Conservation (phyloP, 345 rosid genomes). For the Erodium maritimum region DNA sequence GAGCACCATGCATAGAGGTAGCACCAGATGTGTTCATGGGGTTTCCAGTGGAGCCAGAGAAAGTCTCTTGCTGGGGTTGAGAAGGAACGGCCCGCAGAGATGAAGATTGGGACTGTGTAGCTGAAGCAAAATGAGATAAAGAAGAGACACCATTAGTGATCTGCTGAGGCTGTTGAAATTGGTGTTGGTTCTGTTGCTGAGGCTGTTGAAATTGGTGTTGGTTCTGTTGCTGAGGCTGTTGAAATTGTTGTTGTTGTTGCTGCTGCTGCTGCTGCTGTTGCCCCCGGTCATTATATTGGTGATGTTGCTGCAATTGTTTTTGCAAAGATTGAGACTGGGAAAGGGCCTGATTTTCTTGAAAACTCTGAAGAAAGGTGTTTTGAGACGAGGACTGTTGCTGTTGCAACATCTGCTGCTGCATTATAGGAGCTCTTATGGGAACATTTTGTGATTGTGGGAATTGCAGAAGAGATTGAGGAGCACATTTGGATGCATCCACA, state of each 20-base stretch:
- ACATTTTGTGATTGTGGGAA: conserved; percentile 22
- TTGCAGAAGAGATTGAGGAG: conserved; percentile 24
- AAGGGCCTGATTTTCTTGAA: conserved; percentile 22
- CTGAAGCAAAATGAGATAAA: conserved; percentile 19
- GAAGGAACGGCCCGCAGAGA: conserved; percentile 17
- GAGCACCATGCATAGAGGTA: conserved; percentile 19
- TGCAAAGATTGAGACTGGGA: conserved; percentile 29
- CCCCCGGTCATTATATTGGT: conserved; percentile 18
- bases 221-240: conserved; percentile 1
- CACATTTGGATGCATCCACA: conserved; percentile 25
- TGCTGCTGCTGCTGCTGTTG: conserved; percentile 8
- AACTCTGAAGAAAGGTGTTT: conserved; percentile 14
- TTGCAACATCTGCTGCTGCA: conserved; percentile 26
- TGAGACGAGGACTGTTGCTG: conserved; percentile 24
- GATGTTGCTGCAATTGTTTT: conserved; percentile 22
- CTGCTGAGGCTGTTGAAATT: conserved; percentile 10
- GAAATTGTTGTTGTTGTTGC: conserved; percentile 13
- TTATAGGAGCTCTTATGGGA: conserved; percentile 11
- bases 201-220: background rate
- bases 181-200: conserved; percentile 3
- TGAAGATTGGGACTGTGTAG: conserved; percentile 21
- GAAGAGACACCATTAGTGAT: conserved; percentile 18
- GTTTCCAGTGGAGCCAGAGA: conserved; percentile 21
- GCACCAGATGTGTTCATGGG: conserved; percentile 15
- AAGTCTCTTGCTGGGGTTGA: conserved; percentile 22